Conservation (phyloP, 768 basidiomycete species). For the Wakefieldia striispora region DNA sequence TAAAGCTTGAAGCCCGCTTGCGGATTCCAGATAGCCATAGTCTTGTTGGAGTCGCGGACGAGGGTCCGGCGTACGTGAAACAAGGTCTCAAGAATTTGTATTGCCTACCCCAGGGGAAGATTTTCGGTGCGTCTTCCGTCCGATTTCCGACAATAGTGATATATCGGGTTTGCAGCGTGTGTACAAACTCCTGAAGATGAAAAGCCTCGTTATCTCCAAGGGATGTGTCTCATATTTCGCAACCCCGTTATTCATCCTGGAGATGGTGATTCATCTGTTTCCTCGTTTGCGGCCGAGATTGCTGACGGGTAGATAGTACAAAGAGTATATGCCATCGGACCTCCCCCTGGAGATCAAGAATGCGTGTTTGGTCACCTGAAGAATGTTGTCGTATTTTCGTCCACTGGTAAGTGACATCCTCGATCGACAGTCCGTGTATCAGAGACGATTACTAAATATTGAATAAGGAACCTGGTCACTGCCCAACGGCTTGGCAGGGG, state of each 20-base stretch:
- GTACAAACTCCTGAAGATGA: conserved; percentile 50
- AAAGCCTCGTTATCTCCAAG: conserved; percentile 55
- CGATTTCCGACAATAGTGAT: not conserved
- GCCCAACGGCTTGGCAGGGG: conserved; percentile 69
- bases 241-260: conserved; percentile 78
- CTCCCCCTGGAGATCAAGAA: conserved; percentile 53
- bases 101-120: conserved; percentile 51
- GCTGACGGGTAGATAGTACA: conserved; percentile 46
- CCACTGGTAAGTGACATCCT: conserved; percentile 44
- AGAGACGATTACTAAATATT: not conserved
- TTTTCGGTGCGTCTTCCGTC: conserved; percentile 53
- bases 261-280: conserved; percentile 47
- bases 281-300: not conserved
- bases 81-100: conserved; percentile 54
- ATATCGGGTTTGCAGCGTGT: conserved; percentile 43
- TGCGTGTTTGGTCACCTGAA: conserved; percentile 60
- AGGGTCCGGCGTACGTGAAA: conserved; percentile 61
- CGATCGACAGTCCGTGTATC: not conserved
- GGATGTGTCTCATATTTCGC: conserved; percentile 61
- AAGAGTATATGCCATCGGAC: conserved; percentile 68
- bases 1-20: conserved; percentile 77
- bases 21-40: conserved; percentile 64
- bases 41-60: conserved; percentile 81
- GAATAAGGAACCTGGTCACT: conserved; percentile 55
- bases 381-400: conserved; percentile 73